Base-by-base conservation (phyloP, 768 basidiomycete genomes). In the Nidularia sp. region DNA sequence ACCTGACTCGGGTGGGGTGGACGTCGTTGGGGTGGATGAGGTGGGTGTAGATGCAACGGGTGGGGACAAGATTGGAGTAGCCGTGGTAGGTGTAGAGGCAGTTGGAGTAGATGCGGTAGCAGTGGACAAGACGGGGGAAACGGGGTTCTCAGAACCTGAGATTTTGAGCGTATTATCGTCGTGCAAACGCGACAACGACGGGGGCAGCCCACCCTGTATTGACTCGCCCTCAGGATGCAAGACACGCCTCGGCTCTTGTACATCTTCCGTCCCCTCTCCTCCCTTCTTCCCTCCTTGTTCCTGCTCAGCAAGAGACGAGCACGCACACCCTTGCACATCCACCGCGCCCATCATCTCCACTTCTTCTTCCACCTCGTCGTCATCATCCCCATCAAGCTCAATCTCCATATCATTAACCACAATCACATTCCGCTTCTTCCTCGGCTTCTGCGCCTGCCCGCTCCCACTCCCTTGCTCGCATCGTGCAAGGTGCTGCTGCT, bases 381-480 rank as follows among this genome's bases (percentile, higher is more conserved):
- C 56, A 29, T 56, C 57, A 2, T 56, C 56, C 35, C 13, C 47
- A 32, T 48, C 31, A 45, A 74, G 47, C 15, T 72, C 69, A 32
- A 74, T 70, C 57, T 72, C 70, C 35, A 73, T 66, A 53, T 65
- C 71, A 58, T 74, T 74, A 7, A 74, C 65, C 32, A 69, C 57
- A 25, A 74, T 74, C 34, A 72, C 65, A 48, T 67, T 70, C 55
- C 62, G 53, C 57, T 66, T 66, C 55, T 57, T 56, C 50, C 48
- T 46, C 53, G 48, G 44, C 48, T 35, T 12, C 51, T 29, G 10
- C 22, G 34, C 33, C 50, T 47, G n/a, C 57, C 45, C 29, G 43
- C 45, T 39, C 18, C 9, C 22, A 45, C 25, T 49, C 25, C 25
- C 25, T 2, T 29, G 25, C 25, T 29, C 25, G 4, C 25, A 29